Conservation (phyloP, 1,139 yeast genomes). For the Casaregolazyma suthepensis region DNA sequence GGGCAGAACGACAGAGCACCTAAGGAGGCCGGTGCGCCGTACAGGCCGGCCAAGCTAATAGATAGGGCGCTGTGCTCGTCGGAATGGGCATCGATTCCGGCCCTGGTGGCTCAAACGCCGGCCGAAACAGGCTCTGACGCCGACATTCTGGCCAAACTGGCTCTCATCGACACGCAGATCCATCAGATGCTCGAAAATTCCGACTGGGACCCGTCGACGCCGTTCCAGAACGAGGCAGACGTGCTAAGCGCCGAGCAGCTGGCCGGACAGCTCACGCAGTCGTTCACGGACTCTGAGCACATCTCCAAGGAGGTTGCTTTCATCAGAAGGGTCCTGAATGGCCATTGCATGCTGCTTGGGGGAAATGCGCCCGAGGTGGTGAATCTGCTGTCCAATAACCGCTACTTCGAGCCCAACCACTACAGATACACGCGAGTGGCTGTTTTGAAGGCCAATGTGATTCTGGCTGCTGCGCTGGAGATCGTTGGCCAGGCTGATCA, state of each 20-base stretch:
- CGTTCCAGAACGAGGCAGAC: neutral
- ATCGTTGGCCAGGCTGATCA: constrained; percentile 17
- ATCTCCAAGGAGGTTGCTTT: neutral
- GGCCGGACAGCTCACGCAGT: neutral
- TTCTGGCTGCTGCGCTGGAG: constrained; percentile 27
- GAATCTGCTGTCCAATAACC: neutral
- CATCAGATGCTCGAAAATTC: neutral
- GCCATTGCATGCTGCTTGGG: neutral
- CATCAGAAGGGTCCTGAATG: neutral
- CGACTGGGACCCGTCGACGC: neutral
- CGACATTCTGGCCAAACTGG: neutral
- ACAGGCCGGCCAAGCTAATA: neutral
- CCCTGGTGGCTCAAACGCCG: neutral
- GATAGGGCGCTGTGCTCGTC: neutral
- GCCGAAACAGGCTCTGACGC: neutral
- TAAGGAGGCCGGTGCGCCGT: neutral
- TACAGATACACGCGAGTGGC: constrained; percentile 20
- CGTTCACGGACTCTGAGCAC: neutral
- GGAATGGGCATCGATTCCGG: neutral
- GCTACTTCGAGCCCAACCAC: neutral
- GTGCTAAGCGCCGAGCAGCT: neutral
- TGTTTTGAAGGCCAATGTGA: constrained; percentile 21
- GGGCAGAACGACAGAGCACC: neutral
- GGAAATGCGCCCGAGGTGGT: neutral
- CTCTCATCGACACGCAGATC: neutral